Base-by-base conservation (phyloP, 495 filamentous ascomycete species). In the Neurospora terricola region DNA sequence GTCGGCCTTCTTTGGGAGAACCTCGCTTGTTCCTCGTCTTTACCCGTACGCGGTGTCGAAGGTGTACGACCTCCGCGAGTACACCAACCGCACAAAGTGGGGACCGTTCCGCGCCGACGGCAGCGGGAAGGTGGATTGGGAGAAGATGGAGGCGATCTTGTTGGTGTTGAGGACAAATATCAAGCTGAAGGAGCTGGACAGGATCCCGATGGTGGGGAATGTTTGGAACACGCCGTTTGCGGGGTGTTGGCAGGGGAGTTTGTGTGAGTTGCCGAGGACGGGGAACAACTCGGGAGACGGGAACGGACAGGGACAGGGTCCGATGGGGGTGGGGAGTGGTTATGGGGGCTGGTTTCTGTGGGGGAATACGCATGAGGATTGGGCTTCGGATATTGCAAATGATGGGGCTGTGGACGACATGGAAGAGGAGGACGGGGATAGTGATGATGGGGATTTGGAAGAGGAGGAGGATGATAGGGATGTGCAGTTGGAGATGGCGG, bases 91-190 rank as follows among this genome's bases (percentile, higher is more conserved):
- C 6, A 88, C 81, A 0, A 73, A 83, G 18, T 91, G 90, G 90
- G 90, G 90, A 0, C 90, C 90, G 0, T 92, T 90, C 77, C 73
- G 81, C 62, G 79, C 83, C 45, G 88, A 90, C 76, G 85, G 84
- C 2, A 79, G 76, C 8, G 79, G 82, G 38, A 78, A 76, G 11
- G 88, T 90, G 4, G 90, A 92, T 75, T 92, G 90, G 90, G 90
- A 92, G 77, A 91, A 89, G 81, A 78, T 91, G 27, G 90, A 92
- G 75, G 88, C 89, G 0, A 84, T 91, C 38, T 83, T 90, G 85
- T 77, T 92, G 0, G 85, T 90, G 38, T 76, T 91, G 16, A 84
- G 84, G 5, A 81, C 83, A 69, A 91, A 91, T 76, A 81, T 90
- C 48, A 75, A 78, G 54, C 73, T 75, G 18, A 86, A 87, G 71